Percentiles rank a stretch among this genome's conserved stretches.
These are phyloP conservation scores for Cryptosporidium meleagridis DNA, from an alignment of 169 alveolate species.

Conservation along the genomic window DNA sequence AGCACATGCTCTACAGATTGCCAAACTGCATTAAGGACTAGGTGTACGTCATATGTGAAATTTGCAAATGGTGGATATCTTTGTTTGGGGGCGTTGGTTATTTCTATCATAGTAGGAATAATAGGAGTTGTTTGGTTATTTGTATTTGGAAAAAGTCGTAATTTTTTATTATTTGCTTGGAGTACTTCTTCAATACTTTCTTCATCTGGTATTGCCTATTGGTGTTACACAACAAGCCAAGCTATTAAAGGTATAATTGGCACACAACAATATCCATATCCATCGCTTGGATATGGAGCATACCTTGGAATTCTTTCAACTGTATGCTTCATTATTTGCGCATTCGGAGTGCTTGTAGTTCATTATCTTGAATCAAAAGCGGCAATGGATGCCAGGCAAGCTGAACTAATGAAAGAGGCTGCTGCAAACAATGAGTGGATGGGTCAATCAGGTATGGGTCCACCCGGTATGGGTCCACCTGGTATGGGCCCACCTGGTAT, in stretches of 20 bases:
- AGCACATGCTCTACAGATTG: slow-evolving; percentile 67
- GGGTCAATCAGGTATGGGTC: slow-evolving; percentile 63
- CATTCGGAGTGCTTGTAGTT: slow-evolving; percentile 60
- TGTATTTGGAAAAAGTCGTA: slow-evolving; percentile 68
- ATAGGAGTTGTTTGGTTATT: slow-evolving; percentile 70
- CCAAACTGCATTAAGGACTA: slow-evolving; percentile 71
- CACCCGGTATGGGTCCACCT: slow-evolving; percentile 69
- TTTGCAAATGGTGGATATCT: slow-evolving; percentile 74
- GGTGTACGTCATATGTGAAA: slow-evolving; percentile 67
- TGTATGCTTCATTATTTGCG: slow-evolving; percentile 46
- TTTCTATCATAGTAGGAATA: slow-evolving; percentile 63
- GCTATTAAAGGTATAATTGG: slow-evolving; percentile 31
- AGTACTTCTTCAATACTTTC: slow-evolving; percentile 70
- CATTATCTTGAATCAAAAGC: slow-evolving; percentile 62
- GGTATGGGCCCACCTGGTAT: slow-evolving; percentile 23
- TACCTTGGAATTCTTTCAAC: slow-evolving; percentile 52
- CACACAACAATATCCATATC: slow-evolving; percentile 73
- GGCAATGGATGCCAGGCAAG: slow-evolving; percentile 59
- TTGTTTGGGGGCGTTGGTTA: slow-evolving; percentile 61
- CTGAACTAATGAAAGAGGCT: slow-evolving; percentile 62
- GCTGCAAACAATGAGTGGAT: slow-evolving; percentile 65
- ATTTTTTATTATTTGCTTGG: slow-evolving; percentile 73
- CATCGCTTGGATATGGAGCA: slow-evolving; percentile 58
- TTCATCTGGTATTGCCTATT: slow-evolving; percentile 47
- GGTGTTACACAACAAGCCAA: slow-evolving; percentile 65